Base-by-base conservation (phyloP, 148 eudicot species). In the Vaccinium macrocarpon region DNA sequence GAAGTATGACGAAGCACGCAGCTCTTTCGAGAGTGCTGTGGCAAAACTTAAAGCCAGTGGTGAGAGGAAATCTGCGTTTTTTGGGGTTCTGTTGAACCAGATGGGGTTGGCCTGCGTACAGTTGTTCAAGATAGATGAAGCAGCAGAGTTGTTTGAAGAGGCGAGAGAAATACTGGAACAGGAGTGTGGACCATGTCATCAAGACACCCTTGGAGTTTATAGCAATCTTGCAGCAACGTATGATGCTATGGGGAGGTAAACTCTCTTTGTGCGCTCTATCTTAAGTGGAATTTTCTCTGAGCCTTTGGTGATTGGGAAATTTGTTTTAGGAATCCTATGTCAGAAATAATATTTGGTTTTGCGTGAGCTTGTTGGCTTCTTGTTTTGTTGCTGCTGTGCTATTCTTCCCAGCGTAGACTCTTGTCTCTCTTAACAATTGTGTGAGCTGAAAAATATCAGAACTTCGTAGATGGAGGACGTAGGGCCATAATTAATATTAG, bases 221-320 rank as follows among this genome's bases (percentile, higher is more conserved):
- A 94, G 98, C 89, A 97, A 97, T 87, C 98, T 97, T 84, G 99
- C 99, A 56, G 99, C 97, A 29, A 95, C 99, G 77, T 97, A 97
- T 87, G 99, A 95, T 89, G 98, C 99, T 76, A 84, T 94, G 97
- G 99, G 99, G 88, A 95, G 99, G 99, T 97, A 91, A 85, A 74
- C 81, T 79, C 8, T 72, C 48, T 16, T 46, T 32, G 32, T 46
- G 15, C 2, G 15, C 2, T 21, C 21, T 72, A 29, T 57, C 52
- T 68, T 49, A 27, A 7, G 16, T 42, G 32, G 56, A 55, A 0
- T 82, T 52, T 56, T 16, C 14, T 68, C 68, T 18, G 19, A 57
- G 38, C 66, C 76, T 84, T 74, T 27, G 18, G 13, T 57, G 64
- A 25, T 27, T 25, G 18, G n/a, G 8, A 72, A 10, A 23, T 16